Evolutionary conservation across 805 yeast genomes (phyloP), one percentile per base, ranked within the genome.

Genomic region (Ogataea zsoltii): DNA sequence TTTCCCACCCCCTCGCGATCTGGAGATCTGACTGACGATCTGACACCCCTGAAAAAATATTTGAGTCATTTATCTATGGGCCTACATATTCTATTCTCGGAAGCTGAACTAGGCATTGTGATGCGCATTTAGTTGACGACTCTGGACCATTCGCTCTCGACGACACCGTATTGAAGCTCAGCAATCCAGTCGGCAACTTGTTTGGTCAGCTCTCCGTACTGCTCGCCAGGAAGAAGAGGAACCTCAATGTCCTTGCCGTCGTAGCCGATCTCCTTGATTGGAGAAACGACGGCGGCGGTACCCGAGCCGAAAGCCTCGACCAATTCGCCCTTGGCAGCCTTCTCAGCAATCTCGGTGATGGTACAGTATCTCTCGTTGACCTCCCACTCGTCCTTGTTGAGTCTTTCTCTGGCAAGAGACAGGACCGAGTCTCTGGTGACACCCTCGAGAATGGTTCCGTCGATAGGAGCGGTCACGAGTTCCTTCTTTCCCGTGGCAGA

Each of bases 271-370:
- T 78, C 86, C 68, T 85, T 82, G 63, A 92, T 89, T 57, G 98
- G 98, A 30, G 96, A 82, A 37, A 94, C 98, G 62, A 92, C 82
- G 35, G 97, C 98, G 49, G 99, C 98, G 46, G 99, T 92, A 61
- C 99, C 99, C 16, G 97, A 75, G 57, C 98, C 98, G 61, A 92
- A 92, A 16, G 96, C 96, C 75, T 94, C 99, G 7, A 91, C 79
- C 58, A 92, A 76, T 63, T 87, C 85, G 49, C 96, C 96, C 66
- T 83, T 80, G 41, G 69, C 73, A 38, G 96, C 85, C 57, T 81
- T 81, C 59, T 85, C 88, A 41, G 75, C 79, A 46, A 92, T 87
- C 71, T 92, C 98, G 52, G 68, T 63, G 55, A 94, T 90, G 51
- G 94, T 77, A 70, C 75, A 85, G 68, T 82, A 80, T 70, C 98